Evolutionary conservation across 1,139 yeast genomes (phyloP).

Genomic region (Geotrichum restrictum): DNA sequence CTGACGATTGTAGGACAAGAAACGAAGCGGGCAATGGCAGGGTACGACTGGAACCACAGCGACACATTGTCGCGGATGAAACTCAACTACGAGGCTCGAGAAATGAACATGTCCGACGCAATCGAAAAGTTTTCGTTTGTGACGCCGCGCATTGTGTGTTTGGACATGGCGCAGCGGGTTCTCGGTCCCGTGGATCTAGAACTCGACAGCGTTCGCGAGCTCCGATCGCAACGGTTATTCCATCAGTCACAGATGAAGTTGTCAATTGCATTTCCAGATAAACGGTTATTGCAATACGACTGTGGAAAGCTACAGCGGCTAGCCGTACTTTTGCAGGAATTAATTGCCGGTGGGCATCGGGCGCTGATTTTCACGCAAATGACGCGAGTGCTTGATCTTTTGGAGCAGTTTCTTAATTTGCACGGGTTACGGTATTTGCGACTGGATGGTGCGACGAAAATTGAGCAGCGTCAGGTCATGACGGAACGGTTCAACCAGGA

Average conservation of each 20-base stretch:
- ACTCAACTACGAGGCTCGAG: constrained; percentile 45
- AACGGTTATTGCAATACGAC: constrained; percentile 84
- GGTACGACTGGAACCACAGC: constrained; percentile 29
- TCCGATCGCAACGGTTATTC: constrained; percentile 48
- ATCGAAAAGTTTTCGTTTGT: constrained; percentile 79
- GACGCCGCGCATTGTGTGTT: constrained; percentile 80
- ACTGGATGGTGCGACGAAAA: constrained; percentile 94
- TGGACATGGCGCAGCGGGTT: constrained; percentile 63
- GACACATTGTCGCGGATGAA: constrained; percentile 38
- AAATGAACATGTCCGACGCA: constrained; percentile 45
- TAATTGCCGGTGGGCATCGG: constrained; percentile 83
- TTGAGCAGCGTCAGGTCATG: constrained; percentile 90
- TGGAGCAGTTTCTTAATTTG: constrained; percentile 89
- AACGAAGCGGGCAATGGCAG: constrained; percentile 16
- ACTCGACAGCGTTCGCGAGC: constrained; percentile 8
- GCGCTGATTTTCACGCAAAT: constrained; percentile 96
- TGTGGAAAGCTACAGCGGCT: constrained; percentile 93
- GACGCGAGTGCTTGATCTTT: constrained; percentile 91
- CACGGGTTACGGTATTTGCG: constrained; percentile 94
- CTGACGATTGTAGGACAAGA: constrained; percentile 11
- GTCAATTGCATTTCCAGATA: constrained; percentile 95
- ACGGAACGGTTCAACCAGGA: constrained; percentile 93
- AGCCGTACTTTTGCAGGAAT: constrained; percentile 67
- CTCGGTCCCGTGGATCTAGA: constrained; percentile 47
- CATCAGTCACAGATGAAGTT: constrained; percentile 81